Conservation (phyloP, 176 grass and related monocot species). For the Secale cereale region DNA sequence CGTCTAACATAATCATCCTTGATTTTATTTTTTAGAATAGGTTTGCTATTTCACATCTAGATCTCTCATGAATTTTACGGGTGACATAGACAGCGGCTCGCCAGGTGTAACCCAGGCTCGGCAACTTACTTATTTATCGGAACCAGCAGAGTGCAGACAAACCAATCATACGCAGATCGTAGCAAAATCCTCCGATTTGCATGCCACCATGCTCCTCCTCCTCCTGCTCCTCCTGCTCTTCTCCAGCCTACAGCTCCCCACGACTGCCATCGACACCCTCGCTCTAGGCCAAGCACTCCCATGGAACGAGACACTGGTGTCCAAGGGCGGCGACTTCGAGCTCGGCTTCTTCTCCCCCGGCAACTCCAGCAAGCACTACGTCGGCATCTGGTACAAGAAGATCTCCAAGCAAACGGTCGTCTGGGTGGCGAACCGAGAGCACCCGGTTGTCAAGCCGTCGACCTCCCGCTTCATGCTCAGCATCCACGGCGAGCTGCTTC, state of each 20-base stretch:
- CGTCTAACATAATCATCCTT: too few relatives aligned
- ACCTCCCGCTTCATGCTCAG: conserved; percentile 32
- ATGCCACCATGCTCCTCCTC: conserved; percentile 17
- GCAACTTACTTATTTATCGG: neutral
- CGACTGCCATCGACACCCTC: conserved; percentile 34
- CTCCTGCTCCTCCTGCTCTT: conserved; percentile 22
- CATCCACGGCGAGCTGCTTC: conserved; percentile 39
- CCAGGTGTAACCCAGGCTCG: neutral
- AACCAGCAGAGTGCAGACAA: neutral
- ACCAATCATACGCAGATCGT: neutral
- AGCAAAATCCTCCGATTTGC: neutral
- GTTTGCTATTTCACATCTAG: too few relatives aligned
- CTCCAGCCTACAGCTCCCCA: conserved; percentile 4
- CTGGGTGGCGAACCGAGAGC: conserved; percentile 59
- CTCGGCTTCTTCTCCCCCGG: conserved; percentile 59
- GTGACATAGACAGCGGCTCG: too few relatives aligned
- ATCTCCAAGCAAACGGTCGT: conserved; percentile 45
- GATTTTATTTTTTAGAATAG: too few relatives aligned
- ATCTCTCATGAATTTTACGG: too few relatives aligned
- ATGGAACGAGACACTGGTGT: conserved; percentile 53
- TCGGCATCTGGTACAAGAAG: conserved; percentile 61
- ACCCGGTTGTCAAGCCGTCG: conserved; percentile 35
- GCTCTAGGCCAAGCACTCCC: conserved; percentile 38
- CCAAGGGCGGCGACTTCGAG: conserved; percentile 55
- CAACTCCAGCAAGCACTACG: conserved; percentile 44